Conservation (phyloP, 2,329 filamentous ascomycete species). For the Piedraia hortae region DNA sequence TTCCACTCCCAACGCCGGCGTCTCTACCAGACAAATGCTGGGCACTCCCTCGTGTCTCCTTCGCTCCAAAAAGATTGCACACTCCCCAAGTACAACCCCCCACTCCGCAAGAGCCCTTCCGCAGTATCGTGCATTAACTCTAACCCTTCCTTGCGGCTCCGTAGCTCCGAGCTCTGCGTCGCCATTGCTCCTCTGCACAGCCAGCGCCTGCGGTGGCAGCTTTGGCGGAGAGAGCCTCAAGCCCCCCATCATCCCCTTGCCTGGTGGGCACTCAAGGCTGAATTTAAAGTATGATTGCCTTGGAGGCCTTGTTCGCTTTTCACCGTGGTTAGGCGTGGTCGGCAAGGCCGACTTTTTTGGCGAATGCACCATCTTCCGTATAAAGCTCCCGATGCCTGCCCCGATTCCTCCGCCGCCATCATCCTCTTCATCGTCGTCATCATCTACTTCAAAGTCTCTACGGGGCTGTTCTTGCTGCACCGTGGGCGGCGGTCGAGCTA, state of each 20-base stretch:
- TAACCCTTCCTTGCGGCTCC: slow-evolving; percentile 14
- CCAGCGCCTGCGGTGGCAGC: slow-evolving; percentile 42
- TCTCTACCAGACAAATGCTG: slow-evolving; percentile 38
- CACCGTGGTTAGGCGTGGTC: not conserved
- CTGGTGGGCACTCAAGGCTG: slow-evolving; percentile 37
- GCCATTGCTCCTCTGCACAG: slow-evolving; percentile 16
- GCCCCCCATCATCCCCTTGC: slow-evolving; percentile 27
- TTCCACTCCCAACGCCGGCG: slow-evolving; percentile 35
- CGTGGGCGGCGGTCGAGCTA: too few species aligned
- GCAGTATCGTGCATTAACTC: slow-evolving; percentile 27
- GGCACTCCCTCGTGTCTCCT: slow-evolving; percentile 46
- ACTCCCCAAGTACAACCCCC: slow-evolving; percentile 46
- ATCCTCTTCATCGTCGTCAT: slow-evolving; percentile 5
- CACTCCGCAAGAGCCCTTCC: slow-evolving; percentile 57
- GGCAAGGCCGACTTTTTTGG: slow-evolving; percentile 6
- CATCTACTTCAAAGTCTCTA: too few species aligned
- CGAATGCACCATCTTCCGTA: slow-evolving; percentile 12
- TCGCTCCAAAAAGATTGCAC: slow-evolving; percentile 55
- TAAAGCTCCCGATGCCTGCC: slow-evolving; percentile 11
- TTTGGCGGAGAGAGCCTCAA: slow-evolving; percentile 38
- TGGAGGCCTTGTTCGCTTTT: slow-evolving; percentile 1
- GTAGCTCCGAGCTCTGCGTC: slow-evolving; percentile 3
- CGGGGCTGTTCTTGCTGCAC: too few species aligned
- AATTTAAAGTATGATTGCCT: slow-evolving; percentile 46
- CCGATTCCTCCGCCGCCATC: slow-evolving; percentile 8